These are phyloP conservation scores for Ambrosia trifida DNA, from an alignment of 129 eudicot species.

Conservation along the genomic window DNA sequence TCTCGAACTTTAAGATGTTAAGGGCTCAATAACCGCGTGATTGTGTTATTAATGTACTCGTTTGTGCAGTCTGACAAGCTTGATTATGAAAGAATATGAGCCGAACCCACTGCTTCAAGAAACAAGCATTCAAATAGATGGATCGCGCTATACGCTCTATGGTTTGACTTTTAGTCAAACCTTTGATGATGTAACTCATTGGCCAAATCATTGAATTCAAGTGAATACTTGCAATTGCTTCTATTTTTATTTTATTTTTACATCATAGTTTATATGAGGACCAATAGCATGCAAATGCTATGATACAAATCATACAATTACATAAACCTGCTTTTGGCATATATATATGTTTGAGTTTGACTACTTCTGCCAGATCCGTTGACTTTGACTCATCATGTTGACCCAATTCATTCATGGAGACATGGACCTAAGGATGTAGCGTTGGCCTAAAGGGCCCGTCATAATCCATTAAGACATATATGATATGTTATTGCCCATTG, in stretches of 20 bases:
- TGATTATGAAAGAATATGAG: constrained; percentile 68
- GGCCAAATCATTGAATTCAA: constrained; percentile 15
- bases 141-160: constrained; percentile 13
- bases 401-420: no score
- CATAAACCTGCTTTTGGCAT: no score
- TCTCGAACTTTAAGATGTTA: neutral
- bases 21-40: neutral
- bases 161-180: constrained; percentile 36
- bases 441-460: no score
- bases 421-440: no score
- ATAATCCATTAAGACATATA: no score
- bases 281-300: neutral
- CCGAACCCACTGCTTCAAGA: constrained; percentile 19
- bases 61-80: constrained; percentile 80
- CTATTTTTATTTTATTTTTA: neutral
- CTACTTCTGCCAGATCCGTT: no score
- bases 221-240: constrained; percentile 17
- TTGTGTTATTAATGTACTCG: neutral
- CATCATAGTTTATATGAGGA: neutral
- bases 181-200: constrained; percentile 16
- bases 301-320: no score
- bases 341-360: no score
- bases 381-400: no score
- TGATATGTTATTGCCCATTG: no score
- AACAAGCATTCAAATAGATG: constrained; percentile 21